Percentiles rank a stretch among this genome's conserved stretches.
Evolutionary conservation across 2,329 filamentous ascomycete species (phyloP).

Genomic region (Rachicladosporium sp.): DNA sequence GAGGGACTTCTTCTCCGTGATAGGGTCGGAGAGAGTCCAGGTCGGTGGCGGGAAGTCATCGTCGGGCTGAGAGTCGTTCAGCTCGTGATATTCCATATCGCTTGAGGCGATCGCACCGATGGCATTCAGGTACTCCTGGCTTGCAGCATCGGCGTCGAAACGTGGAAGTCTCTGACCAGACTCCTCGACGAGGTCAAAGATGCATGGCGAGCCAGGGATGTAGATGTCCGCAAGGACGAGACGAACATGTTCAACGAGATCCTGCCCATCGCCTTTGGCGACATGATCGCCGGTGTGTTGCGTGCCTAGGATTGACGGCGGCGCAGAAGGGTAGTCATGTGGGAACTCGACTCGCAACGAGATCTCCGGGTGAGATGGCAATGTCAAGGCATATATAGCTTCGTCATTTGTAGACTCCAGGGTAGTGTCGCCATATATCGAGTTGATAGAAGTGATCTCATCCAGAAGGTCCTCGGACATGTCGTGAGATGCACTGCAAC

Average conservation of each 20-base stretch:
- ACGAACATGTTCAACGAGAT: slow-evolving; percentile 57
- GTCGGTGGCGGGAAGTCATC: slow-evolving; percentile 33
- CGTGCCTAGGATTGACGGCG: slow-evolving; percentile 65
- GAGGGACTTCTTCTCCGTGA: slow-evolving; percentile 73
- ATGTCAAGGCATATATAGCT: slow-evolving; percentile 47
- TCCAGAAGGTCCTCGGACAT: slow-evolving; percentile 44
- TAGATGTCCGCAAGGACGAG: slow-evolving; percentile 57
- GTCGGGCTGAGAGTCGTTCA: slow-evolving; percentile 9
- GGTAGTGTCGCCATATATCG: slow-evolving; percentile 64
- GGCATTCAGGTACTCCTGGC: no score
- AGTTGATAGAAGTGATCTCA: slow-evolving; percentile 71
- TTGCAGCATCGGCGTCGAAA: slow-evolving; percentile 13
- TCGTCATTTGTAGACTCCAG: slow-evolving; percentile 25
- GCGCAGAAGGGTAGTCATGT: slow-evolving; percentile 57
- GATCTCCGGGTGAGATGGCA: slow-evolving; percentile 50
- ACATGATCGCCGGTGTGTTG: slow-evolving; percentile 61
- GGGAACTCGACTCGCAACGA: slow-evolving; percentile 55
- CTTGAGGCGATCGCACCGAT: no score
- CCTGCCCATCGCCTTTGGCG: slow-evolving; percentile 56
- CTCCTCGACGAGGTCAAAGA: slow-evolving; percentile 76
- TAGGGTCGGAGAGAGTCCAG: slow-evolving; percentile 63
- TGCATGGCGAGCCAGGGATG: slow-evolving; percentile 62
- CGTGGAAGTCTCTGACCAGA: slow-evolving; percentile 22
- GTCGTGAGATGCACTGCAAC: not conserved
- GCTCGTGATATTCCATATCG: no score